Evolutionary conservation across 192 early-diverging fungal species (phyloP).

Genomic region (Linnemannia elongata): DNA sequence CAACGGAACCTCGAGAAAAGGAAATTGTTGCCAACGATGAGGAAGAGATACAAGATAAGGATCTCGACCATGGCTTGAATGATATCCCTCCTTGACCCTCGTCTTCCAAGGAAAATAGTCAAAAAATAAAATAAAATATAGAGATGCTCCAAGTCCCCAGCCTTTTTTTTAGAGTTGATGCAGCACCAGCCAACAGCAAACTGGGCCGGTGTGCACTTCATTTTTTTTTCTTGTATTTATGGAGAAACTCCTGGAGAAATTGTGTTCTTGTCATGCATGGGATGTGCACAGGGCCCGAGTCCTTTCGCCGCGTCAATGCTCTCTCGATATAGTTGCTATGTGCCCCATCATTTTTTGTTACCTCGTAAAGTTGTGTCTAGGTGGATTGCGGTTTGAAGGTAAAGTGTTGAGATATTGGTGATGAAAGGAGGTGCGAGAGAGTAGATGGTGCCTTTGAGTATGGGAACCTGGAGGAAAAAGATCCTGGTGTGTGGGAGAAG

Average conservation of each 20-base stretch:
- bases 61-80: background rate
- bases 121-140: background rate
- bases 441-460: background rate
- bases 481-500: background rate
- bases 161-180: background rate
- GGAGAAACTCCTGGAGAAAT: background rate
- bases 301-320: background rate
- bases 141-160: background rate
- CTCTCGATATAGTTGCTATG: background rate
- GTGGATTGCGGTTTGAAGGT: background rate
- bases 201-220: background rate
- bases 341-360: constrained; percentile 22
- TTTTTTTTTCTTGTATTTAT: background rate
- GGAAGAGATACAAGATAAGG: background rate
- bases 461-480: background rate
- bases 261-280: background rate
- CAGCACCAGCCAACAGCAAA: constrained; percentile 8
- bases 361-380: background rate
- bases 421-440: background rate
- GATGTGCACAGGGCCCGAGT: background rate
- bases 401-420: background rate
- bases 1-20: background rate
- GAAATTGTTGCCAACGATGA: background rate
- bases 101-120: background rate
- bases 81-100: background rate